A percentile compares a stretch with the other conserved stretches of the same genome.
phyloP scores from a whole-genome alignment of 495 filamentous ascomycete genomes.

The Penicillium samsonianum region DNA sequence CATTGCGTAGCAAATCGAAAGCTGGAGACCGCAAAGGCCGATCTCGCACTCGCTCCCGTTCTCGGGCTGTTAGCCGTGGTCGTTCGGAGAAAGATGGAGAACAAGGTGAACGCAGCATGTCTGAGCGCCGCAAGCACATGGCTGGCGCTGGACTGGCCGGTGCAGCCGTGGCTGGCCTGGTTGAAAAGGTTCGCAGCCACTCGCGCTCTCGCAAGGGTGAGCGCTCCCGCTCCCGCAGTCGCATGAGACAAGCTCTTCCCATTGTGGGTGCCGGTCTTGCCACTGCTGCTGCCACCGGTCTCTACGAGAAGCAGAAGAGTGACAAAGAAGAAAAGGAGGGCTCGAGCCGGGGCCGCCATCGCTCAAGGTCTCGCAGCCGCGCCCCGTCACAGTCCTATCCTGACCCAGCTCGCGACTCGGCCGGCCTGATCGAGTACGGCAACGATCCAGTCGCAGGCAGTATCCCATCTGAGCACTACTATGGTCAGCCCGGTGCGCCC shows the following conservation, averaged over 20 bases:
- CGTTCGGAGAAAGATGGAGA: conserved; percentile 32
- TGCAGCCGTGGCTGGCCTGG: conserved; percentile 74
- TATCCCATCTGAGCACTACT: conserved; percentile 51
- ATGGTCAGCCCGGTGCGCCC: conserved; percentile 47
- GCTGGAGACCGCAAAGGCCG: conserved; percentile 72
- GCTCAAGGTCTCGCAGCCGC: conserved; percentile 59
- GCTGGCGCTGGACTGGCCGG: conserved; percentile 78
- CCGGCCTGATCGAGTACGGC: conserved; percentile 82
- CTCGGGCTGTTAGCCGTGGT: conserved; percentile 46
- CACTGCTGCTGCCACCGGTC: conserved; percentile 73
- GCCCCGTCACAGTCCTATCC: conserved; percentile 54
- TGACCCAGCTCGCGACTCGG: conserved; percentile 57
- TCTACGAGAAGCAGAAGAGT: conserved; percentile 77
- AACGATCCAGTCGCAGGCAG: conserved; percentile 60
- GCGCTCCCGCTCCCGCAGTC: conserved; percentile 58
- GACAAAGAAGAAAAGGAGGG: conserved; percentile 60
- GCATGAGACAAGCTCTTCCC: conserved; percentile 59
- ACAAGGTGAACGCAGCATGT: conserved; percentile 53
- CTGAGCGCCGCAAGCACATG: conserved; percentile 64
- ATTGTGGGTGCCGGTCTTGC: conserved; percentile 76
- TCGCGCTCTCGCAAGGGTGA: conserved; percentile 60
- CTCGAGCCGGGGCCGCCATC: conserved; percentile 47
- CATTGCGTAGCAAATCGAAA: conserved; percentile 64
- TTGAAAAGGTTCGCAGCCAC: conserved; percentile 72
- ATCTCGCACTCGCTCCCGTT: conserved; percentile 54